Conservation (phyloP, 1,139 yeast genomes). For the Hyphopichia burtonii region DNA sequence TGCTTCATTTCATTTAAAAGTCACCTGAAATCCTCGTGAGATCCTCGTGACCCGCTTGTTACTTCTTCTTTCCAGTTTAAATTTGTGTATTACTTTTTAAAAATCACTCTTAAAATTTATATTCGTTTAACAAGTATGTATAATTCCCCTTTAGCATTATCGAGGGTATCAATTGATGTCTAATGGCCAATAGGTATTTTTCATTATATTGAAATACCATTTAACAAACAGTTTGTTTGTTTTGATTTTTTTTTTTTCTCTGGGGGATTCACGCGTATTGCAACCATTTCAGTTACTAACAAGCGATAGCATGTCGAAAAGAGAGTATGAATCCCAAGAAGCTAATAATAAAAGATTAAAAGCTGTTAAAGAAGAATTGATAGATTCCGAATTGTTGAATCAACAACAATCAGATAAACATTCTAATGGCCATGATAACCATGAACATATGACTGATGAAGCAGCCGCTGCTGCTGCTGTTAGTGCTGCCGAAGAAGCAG, state of each 20-base stretch:
- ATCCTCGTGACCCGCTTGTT: conserved; percentile 24
- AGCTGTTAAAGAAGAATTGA: conserved; percentile 33
- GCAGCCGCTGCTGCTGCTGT: conserved; percentile 24
- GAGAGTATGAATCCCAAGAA: conserved; percentile 21
- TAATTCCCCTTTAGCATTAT: no score
- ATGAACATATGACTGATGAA: not conserved
- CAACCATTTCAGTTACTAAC: not conserved
- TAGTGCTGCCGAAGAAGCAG: conserved; percentile 22
- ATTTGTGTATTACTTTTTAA: not conserved
- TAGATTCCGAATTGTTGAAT: conserved; percentile 49
- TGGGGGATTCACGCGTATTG: not conserved
- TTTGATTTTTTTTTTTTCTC: not conserved
- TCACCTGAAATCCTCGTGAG: conserved; percentile 33
- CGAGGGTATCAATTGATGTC: no score
- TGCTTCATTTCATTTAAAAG: conserved; percentile 5
- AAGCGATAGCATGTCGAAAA: conserved; percentile 22
- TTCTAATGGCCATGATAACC: conserved; percentile 9
- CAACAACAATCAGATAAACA: conserved; percentile 25
- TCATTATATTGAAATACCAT: no score
- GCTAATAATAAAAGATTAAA: conserved; percentile 24
- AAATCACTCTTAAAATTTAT: not conserved
- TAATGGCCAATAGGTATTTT: no score
- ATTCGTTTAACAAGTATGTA: no score
- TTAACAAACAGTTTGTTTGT: not conserved
- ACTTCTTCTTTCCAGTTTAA: conserved; percentile 13